Conservation (phyloP, 148 eudicot species). For the Rhododendron simsii region DNA sequence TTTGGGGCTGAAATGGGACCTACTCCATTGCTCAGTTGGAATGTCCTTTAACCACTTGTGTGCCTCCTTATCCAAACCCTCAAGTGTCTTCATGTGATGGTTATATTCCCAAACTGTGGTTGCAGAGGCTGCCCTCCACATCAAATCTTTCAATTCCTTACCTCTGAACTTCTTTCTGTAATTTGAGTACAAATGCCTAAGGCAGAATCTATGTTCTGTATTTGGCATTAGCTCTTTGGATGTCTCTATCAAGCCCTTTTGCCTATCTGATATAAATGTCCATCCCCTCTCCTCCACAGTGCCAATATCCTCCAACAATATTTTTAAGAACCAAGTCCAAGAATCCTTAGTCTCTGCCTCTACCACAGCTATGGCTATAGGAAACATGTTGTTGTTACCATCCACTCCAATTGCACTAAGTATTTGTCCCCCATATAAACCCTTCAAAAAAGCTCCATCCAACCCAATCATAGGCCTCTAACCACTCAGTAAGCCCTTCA, state of each 20-base stretch:
- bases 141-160: neutral
- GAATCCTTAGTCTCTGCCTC: neutral
- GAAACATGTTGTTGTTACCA: no score
- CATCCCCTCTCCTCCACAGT: no score
- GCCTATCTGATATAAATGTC: no score
- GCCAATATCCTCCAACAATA: neutral
- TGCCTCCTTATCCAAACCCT: no score
- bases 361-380: no score
- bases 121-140: no score
- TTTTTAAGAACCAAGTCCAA: neutral
- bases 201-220: neutral
- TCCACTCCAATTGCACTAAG: no score
- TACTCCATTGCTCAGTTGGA: no score
- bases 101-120: no score
- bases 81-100: no score
- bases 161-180: neutral
- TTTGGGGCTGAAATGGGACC: neutral
- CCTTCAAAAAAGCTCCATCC: neutral
- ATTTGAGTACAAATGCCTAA: neutral
- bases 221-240: neutral
- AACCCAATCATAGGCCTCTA: neutral
- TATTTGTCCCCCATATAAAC: neutral
- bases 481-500: neutral
- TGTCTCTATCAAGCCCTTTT: neutral
- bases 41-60: no score